A percentile compares a stretch with the other conserved stretches of the same genome.
These are phyloP conservation scores for Pseudocercospora musae DNA, from an alignment of 2,329 filamentous ascomycete species.

Conservation along the genomic window DNA sequence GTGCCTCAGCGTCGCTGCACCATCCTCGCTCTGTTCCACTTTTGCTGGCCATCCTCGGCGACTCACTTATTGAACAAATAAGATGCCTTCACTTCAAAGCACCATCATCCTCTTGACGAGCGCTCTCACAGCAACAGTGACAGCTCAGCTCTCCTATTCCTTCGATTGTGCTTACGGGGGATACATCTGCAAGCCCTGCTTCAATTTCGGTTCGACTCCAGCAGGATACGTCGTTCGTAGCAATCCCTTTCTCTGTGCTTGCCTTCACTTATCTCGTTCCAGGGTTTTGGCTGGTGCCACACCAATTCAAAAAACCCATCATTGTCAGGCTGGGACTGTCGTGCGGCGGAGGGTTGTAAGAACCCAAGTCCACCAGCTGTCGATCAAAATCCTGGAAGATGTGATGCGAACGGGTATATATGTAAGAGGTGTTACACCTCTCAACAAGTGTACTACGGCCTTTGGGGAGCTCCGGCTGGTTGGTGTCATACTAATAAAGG, in stretches of 20 bases:
- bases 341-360: background rate
- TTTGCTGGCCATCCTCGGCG: too few species aligned
- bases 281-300: slow-evolving; percentile 2
- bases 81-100: background rate
- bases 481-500: background rate
- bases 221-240: background rate
- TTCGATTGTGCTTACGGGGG: background rate
- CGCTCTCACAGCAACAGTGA: background rate
- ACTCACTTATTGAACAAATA: background rate
- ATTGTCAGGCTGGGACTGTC: background rate
- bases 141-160: background rate
- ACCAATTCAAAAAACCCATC: background rate
- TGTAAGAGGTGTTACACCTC: background rate
- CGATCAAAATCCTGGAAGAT: background rate
- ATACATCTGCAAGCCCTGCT: background rate
- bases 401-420: background rate
- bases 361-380: background rate
- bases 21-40: too few species aligned
- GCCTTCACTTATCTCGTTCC: background rate
- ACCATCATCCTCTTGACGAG: background rate
- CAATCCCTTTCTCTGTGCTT: background rate
- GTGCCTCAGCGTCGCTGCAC: too few species aligned
- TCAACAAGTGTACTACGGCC: background rate
- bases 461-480: background rate
- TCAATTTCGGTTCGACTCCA: background rate